Conservation (phyloP, 306 rosid genomes). For the Comarum palustre region DNA sequence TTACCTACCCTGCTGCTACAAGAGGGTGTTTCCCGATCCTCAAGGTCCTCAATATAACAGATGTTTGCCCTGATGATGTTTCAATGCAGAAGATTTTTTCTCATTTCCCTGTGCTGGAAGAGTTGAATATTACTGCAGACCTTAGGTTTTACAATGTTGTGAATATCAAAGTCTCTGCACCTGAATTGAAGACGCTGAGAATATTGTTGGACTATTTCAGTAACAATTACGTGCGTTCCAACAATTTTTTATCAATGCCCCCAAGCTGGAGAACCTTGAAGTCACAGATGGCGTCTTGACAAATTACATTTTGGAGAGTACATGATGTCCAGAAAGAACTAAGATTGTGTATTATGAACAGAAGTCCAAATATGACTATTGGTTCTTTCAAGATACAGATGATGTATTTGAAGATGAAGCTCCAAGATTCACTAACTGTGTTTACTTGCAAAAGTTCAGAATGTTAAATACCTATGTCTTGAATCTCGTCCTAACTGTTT, state of each 20-base stretch:
- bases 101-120: slow-evolving; percentile 1
- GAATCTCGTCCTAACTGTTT: neutral
- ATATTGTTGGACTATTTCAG: neutral
- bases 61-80: neutral
- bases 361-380: neutral
- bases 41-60: neutral
- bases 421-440: neutral
- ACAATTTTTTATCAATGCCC: neutral
- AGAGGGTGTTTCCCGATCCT: neutral
- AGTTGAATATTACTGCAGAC: neutral
- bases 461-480: neutral
- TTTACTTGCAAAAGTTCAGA: neutral
- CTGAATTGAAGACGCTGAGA: neutral
- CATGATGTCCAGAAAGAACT: neutral
- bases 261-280: neutral
- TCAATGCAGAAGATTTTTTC: neutral
- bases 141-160: neutral
- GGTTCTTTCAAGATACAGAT: neutral
- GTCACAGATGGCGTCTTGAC: neutral
- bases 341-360: neutral
- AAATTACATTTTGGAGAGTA: too few species aligned
- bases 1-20: neutral
- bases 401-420: neutral
- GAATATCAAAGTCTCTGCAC: neutral
- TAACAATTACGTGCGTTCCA: too few species aligned